phyloP scores from a whole-genome alignment of 1,284 basidiomycete genomes.

The Irpex sp. region DNA sequence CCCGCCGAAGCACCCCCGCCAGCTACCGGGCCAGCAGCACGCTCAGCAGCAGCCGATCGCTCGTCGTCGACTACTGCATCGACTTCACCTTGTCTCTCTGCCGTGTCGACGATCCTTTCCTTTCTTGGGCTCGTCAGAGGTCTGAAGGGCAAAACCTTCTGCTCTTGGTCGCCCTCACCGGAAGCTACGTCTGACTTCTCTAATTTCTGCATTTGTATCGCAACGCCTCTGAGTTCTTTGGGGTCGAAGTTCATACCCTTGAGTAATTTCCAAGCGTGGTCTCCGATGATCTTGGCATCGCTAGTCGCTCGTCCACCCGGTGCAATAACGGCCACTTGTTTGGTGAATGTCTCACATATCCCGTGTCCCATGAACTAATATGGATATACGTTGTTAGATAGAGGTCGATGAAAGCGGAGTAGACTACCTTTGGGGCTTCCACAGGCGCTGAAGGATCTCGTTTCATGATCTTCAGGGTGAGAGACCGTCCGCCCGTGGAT shows the following conservation, averaged over 20 bases:
- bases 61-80: background rate
- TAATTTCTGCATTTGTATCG: conserved; percentile 90
- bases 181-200: conserved; percentile 35
- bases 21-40: background rate
- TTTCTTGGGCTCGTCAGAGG: conserved; percentile 21
- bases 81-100: background rate
- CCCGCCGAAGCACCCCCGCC: background rate
- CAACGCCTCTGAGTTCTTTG: conserved; percentile 88
- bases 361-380: conserved; percentile 91
- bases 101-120: conserved; percentile 10
- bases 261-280: conserved; percentile 79
- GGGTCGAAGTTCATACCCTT: conserved; percentile 75
- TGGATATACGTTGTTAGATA: background rate
- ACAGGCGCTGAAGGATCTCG: conserved; percentile 83
- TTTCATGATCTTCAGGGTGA: conserved; percentile 89
- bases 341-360: conserved; percentile 79
- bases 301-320: conserved; percentile 68
- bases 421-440: conserved; percentile 84
- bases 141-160: conserved; percentile 54
- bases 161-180: conserved; percentile 35
- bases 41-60: background rate
- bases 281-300: conserved; percentile 68
- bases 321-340: conserved; percentile 60
- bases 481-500: conserved; percentile 63
- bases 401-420: background rate